Evolutionary conservation across 768 basidiomycete species (phyloP), one percentile per base, ranked within the genome.

Genomic region (Podaxis rugospora): DNA sequence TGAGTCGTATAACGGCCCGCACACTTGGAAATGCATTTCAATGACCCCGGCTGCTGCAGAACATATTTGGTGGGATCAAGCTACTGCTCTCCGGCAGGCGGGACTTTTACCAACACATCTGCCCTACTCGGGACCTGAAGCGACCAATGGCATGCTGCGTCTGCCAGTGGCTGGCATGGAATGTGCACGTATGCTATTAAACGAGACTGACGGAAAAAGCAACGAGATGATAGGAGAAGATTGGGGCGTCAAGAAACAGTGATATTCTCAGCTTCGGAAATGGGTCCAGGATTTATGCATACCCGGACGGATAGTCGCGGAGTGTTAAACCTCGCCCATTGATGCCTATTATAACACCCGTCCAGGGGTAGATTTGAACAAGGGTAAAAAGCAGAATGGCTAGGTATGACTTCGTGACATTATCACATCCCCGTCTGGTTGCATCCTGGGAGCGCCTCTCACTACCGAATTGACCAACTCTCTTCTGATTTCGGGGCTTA

Each of bases 381-480:
- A 44, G 42, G 42, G 32, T 16, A 59, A 59, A 32, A 13, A 23
- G 51, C 23, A 35, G 44, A 25, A 40, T 23, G 25, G 7, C 28
- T 27, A 39, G 36, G 16, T 2, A 46, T 49, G 25, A 46, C 57
- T 47, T 79, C 69, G 86, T 62, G 77, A 75, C 88, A 89, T 90
- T 53, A 79, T 77, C 44, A 87, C 75, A 69, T 92, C 91, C 58
- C 83, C 84, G 59, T 84, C 81, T n/a, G 78, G 76, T 58, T 83
- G 84, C 11, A 78, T 75, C 65, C 89, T 78, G 27, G 90, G 86
- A 35, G 92, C 94, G 0, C 93, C 96, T 66, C 96, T 80, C 50
- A 84, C 88, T 9, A 95, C 92, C 2, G 90, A 92, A 68, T 87
- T 92, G 53, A 95, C 82, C 28, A 99, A 76, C 71, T 98, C 97